phyloP scores from a whole-genome alignment of 768 basidiomycete genomes.

The Fomitopsis serialis region DNA sequence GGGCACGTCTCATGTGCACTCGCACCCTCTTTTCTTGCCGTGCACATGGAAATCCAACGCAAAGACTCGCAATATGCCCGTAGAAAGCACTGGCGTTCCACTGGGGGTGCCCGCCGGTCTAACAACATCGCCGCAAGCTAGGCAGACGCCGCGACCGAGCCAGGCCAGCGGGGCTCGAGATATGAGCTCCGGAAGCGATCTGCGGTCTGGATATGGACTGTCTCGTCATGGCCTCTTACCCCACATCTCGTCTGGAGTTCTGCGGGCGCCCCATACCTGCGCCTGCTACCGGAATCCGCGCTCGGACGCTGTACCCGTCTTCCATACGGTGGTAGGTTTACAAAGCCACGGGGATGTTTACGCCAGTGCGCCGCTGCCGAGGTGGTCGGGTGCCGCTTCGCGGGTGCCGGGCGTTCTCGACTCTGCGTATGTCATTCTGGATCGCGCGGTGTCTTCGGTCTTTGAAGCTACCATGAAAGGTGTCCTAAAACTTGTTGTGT shows the following conservation, averaged over 20 bases:
- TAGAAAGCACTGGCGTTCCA: too few relatives aligned
- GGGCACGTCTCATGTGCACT: too few relatives aligned
- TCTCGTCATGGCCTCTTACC: background rate
- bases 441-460: background rate
- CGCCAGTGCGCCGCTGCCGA: background rate
- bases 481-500: background rate
- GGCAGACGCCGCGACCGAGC: too few relatives aligned
- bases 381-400: background rate
- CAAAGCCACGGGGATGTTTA: background rate
- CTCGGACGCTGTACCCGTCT: too few relatives aligned
- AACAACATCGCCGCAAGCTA: too few relatives aligned
- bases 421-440: background rate
- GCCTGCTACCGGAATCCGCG: too few relatives aligned
- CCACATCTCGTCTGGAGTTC: constrained; percentile 1
- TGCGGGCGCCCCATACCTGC: background rate
- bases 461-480: background rate
- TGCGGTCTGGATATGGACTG: background rate
- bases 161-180: background rate
- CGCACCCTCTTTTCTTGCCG: too few relatives aligned
- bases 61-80: too few relatives aligned
- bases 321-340: too few relatives aligned
- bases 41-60: too few relatives aligned
- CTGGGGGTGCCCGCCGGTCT: too few relatives aligned
- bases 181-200: constrained; percentile 1
- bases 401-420: background rate